These are phyloP conservation scores for Tympanopsis confertula DNA, from an alignment of 2,329 filamentous ascomycete species.

Conservation along the genomic window DNA sequence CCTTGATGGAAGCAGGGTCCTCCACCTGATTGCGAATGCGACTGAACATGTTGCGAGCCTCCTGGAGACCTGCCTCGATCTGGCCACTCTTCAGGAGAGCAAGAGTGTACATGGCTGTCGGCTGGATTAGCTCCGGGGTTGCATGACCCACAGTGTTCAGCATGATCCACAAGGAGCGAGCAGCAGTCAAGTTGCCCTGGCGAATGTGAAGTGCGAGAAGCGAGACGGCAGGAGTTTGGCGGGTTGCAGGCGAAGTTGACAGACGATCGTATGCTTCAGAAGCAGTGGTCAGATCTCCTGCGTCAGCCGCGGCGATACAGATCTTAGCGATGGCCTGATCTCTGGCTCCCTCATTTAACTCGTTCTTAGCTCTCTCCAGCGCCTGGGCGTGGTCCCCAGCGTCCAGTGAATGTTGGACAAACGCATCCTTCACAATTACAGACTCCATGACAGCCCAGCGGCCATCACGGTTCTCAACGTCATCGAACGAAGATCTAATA, in stretches of 20 bases:
- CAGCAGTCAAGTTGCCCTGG: conserved; percentile 64
- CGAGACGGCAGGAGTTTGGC: conserved; percentile 57
- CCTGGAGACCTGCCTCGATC: conserved; percentile 66
- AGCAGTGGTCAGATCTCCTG: conserved; percentile 58
- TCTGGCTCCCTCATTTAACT: not conserved
- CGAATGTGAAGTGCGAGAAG: conserved; percentile 81
- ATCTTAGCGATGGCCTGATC: conserved; percentile 60
- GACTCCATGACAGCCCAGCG: conserved; percentile 64
- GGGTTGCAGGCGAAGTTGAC: conserved; percentile 32
- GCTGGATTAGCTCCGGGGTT: conserved; percentile 64
- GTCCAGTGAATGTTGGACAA: conserved; percentile 61
- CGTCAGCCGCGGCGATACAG: conserved; percentile 69
- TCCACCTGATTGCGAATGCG: conserved; percentile 57
- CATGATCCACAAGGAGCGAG: conserved; percentile 70
- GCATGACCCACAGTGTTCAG: conserved; percentile 53
- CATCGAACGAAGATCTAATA: conserved; percentile 53
- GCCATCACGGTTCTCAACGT: conserved; percentile 54
- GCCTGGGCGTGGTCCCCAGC: conserved; percentile 61
- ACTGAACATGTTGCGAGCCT: conserved; percentile 78
- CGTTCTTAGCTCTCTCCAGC: conserved; percentile 37
- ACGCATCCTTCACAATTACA: conserved; percentile 64
- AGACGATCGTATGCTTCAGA: conserved; percentile 53
- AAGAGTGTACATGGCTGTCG: conserved; percentile 80
- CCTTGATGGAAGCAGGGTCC: conserved; percentile 69
- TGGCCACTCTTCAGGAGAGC: conserved; percentile 78